Conservation (phyloP, 768 basidiomycete species). For the Rickenella mellea region DNA sequence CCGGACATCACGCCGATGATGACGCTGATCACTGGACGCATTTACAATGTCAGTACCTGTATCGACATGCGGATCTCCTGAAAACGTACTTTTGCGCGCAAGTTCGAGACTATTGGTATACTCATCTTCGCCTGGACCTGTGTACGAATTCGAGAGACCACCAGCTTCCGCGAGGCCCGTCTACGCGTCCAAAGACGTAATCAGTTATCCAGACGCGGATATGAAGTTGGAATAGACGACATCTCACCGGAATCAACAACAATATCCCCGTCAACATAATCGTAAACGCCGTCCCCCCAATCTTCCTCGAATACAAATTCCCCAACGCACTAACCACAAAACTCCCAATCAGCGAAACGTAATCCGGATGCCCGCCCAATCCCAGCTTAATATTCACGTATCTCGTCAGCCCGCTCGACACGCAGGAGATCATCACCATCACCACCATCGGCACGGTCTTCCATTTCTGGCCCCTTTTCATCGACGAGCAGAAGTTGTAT, state of each 20-base stretch:
- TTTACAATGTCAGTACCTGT: neutral
- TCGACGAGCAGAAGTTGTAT: conserved; percentile 62
- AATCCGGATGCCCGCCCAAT: conserved; percentile 45
- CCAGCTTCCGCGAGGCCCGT: neutral
- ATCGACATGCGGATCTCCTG: neutral
- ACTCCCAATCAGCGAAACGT: conserved; percentile 79
- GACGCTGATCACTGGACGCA: neutral
- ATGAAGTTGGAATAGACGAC: too few species aligned
- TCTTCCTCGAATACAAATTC: conserved; percentile 72
- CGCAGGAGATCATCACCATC: conserved; percentile 81
- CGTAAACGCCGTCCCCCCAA: conserved; percentile 82
- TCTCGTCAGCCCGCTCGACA: conserved; percentile 71
- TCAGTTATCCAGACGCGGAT: too few species aligned
- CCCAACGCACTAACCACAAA: conserved; percentile 74
- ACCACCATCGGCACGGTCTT: conserved; percentile 62
- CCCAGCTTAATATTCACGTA: conserved; percentile 40
- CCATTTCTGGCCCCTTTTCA: conserved; percentile 72
- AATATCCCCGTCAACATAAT: conserved; percentile 86
- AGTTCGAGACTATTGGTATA: neutral
- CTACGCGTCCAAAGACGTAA: too few species aligned
- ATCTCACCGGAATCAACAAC: conserved; percentile 79
- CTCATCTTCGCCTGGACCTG: neutral
- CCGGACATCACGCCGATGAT: conserved; percentile 1
- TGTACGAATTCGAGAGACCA: neutral
- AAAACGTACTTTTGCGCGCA: neutral